phyloP scores from a whole-genome alignment of 2,329 filamentous ascomycete species.

The Ascosphaera aggregata region DNA sequence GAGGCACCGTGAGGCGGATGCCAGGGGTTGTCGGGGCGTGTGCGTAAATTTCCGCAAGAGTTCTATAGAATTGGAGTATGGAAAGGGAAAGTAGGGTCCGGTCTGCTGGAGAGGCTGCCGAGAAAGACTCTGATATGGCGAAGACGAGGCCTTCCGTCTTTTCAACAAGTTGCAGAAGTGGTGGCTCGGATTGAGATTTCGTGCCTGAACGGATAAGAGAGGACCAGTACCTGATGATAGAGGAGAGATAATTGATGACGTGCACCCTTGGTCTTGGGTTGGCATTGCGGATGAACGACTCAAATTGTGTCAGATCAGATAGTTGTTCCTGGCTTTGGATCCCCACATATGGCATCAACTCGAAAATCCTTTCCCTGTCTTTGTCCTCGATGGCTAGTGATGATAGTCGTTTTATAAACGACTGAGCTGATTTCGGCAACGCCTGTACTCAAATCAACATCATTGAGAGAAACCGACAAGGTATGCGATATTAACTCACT shows the following conservation, averaged over 20 bases:
- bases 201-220: conserved; percentile 12
- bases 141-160: conserved; percentile 31
- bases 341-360: neutral
- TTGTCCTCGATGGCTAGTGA: conserved; percentile 1
- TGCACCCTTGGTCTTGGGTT: neutral
- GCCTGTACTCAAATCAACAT: neutral
- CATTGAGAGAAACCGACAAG: neutral
- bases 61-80: conserved; percentile 45
- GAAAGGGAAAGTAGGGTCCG: conserved; percentile 21
- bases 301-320: neutral
- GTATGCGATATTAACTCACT: conserved; percentile 8
- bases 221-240: conserved; percentile 35
- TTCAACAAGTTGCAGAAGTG: conserved; percentile 23
- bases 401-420: neutral
- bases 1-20: conserved; percentile 45
- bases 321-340: neutral
- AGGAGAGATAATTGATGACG: conserved; percentile 32
- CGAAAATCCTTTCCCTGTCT: neutral
- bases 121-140: conserved; percentile 32
- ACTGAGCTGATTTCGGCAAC: neutral
- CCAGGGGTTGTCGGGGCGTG: conserved; percentile 26
- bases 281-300: neutral
- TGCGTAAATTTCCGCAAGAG: conserved; percentile 32
- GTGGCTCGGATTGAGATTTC: conserved; percentile 1
- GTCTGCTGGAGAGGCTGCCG: conserved; percentile 7